These are phyloP conservation scores for Russula abietina DNA, from an alignment of 768 basidiomycete genomes.

Conservation along the genomic window DNA sequence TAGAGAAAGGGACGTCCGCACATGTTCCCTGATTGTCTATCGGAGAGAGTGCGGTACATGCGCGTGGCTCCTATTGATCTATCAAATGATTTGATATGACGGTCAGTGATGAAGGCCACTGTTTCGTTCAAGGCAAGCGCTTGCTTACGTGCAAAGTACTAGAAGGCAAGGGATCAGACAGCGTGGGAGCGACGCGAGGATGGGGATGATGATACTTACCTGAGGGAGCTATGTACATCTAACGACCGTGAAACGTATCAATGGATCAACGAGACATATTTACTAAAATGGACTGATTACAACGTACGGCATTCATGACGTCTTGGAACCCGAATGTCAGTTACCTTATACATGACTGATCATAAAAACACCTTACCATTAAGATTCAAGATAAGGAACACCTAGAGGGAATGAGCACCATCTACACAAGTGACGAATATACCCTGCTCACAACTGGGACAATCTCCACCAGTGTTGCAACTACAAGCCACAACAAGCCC, in stretches of 20 bases:
- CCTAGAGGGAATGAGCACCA: neutral
- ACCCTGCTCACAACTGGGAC: slow-evolving; percentile 10
- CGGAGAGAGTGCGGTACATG: slow-evolving; percentile 22
- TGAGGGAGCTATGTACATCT: slow-evolving; percentile 20
- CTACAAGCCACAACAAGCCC: slow-evolving; percentile 19
- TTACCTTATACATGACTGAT: neutral
- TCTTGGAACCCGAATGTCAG: slow-evolving; percentile 11
- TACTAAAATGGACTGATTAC: neutral
- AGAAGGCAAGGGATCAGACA: neutral
- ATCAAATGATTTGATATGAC: neutral
- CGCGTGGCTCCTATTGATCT: slow-evolving; percentile 24
- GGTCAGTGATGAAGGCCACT: neutral
- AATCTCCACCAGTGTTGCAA: slow-evolving; percentile 6
- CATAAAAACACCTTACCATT: slow-evolving; percentile 5
- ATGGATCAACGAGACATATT: neutral
- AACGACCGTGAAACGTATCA: neutral
- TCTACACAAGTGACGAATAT: neutral
- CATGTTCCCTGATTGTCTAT: slow-evolving; percentile 18
- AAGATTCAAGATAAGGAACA: slow-evolving; percentile 17
- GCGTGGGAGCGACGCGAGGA: neutral
- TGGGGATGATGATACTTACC: slow-evolving; percentile 2
- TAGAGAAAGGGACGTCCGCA: neutral
- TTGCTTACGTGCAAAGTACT: slow-evolving; percentile 23
- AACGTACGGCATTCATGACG: slow-evolving; percentile 18
- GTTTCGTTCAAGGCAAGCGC: neutral